A percentile compares a stretch with the other conserved stretches of the same genome.
phyloP scores from a whole-genome alignment of 495 filamentous ascomycete species.

The Viridothelium virens region DNA sequence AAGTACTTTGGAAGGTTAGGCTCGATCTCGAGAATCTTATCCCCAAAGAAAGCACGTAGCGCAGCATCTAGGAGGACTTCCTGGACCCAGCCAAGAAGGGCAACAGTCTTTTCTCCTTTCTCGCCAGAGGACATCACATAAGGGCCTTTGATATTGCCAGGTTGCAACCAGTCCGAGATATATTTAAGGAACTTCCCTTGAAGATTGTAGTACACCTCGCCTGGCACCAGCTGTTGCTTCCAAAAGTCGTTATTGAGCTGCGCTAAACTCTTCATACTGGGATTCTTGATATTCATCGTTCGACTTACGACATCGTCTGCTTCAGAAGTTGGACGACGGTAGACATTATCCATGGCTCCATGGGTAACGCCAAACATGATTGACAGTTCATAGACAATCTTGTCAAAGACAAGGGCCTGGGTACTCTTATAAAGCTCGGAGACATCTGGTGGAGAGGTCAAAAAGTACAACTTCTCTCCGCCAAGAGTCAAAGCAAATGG shows the following conservation, averaged over 20 bases:
- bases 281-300: background rate
- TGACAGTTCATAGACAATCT: background rate
- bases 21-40: background rate
- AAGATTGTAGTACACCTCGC: background rate
- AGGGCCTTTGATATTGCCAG: no score
- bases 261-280: background rate
- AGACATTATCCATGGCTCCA: background rate
- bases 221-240: background rate
- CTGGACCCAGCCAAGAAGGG: background rate
- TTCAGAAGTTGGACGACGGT: no score
- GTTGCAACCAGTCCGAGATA: background rate
- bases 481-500: no score
- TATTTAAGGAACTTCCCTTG: background rate
- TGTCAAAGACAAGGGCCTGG: background rate
- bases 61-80: slow-evolving; percentile 11
- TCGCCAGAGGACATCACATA: no score
- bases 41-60: slow-evolving; percentile 13
- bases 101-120: no score
- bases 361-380: background rate
- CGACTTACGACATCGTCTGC: no score
- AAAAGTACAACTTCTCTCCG: no score
- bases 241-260: background rate
- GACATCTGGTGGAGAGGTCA: background rate
- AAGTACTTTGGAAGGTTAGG: slow-evolving; percentile 9
- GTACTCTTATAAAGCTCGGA: background rate